Evolutionary conservation across 441 rosid species (phyloP).

Genomic region (Euphorbia celastroides): DNA sequence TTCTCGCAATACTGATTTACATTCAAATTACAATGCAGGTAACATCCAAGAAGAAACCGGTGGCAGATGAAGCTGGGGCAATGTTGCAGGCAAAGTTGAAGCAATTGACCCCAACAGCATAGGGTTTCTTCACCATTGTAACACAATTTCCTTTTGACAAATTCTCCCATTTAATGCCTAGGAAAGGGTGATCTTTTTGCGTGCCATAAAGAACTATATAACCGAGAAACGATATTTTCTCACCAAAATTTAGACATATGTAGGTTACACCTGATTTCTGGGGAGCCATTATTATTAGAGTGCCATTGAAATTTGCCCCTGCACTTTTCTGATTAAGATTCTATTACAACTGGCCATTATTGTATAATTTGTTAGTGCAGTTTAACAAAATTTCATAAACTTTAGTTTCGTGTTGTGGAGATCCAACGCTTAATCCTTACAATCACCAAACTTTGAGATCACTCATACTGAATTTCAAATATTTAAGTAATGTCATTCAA

Average conservation of each 20-base stretch:
- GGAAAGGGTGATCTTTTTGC: not conserved
- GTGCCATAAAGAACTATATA: not conserved
- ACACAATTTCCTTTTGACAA: not conserved
- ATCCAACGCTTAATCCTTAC: not conserved
- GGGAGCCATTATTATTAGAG: not conserved
- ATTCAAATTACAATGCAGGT: conserved; percentile 42
- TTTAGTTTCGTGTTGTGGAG: not conserved
- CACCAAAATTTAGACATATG: not conserved
- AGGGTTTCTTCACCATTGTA: conserved; percentile 16
- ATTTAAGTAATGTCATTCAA: no score
- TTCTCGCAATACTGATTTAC: not conserved
- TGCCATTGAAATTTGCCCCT: not conserved
- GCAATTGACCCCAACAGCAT: conserved; percentile 52
- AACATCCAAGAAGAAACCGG: conserved; percentile 75
- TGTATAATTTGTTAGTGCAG: not conserved
- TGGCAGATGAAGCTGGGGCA: conserved; percentile 80
- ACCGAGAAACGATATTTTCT: not conserved
- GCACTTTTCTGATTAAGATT: not conserved
- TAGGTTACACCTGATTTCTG: not conserved
- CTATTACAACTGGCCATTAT: not conserved
- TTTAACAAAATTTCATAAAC: not conserved
- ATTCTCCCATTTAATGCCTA: not conserved
- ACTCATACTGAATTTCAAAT: not conserved
- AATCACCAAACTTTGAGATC: not conserved
- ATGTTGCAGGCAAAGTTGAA: conserved; percentile 68